These are phyloP conservation scores for Candida alai DNA, from an alignment of 805 yeast genomes.

Conservation along the genomic window DNA sequence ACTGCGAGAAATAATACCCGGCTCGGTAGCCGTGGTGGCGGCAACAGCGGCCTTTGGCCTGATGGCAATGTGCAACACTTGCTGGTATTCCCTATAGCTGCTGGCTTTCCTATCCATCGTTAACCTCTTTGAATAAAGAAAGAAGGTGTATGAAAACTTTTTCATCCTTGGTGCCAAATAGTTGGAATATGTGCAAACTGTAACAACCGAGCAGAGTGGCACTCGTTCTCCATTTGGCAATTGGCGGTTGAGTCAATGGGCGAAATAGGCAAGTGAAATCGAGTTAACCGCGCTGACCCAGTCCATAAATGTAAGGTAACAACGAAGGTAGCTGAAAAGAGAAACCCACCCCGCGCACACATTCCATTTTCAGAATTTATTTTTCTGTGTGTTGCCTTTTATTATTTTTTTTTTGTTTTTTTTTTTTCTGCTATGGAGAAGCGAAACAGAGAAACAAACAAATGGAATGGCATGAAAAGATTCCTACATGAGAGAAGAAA, in stretches of 20 bases:
- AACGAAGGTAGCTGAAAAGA: conserved; percentile 3
- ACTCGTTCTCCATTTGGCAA: too few relatives aligned
- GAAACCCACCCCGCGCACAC: conserved; percentile 1
- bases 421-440: too few relatives aligned
- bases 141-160: conserved; percentile 1
- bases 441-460: too few relatives aligned
- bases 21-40: neutral
- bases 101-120: conserved; percentile 12
- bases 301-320: conserved; percentile 2
- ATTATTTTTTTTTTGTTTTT: too few relatives aligned
- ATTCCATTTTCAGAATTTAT: conserved; percentile 1
- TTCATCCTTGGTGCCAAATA: too few relatives aligned
- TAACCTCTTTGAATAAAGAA: too few relatives aligned
- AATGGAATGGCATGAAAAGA: too few relatives aligned
- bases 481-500: too few relatives aligned
- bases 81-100: conserved; percentile 35
- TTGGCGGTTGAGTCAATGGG: conserved; percentile 1
- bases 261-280: conserved; percentile 5
- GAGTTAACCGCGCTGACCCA: conserved; percentile 7
- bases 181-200: neutral
- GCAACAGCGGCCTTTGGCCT: conserved; percentile 14
- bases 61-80: conserved; percentile 28
- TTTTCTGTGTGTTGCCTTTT: too few relatives aligned
- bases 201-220: neutral
- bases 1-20: conserved; percentile 1